Percentiles rank a stretch among this genome's conserved stretches.
phyloP scores from a whole-genome alignment of 2,329 filamentous ascomycete species.

The Dothiorella sarmentorum region DNA sequence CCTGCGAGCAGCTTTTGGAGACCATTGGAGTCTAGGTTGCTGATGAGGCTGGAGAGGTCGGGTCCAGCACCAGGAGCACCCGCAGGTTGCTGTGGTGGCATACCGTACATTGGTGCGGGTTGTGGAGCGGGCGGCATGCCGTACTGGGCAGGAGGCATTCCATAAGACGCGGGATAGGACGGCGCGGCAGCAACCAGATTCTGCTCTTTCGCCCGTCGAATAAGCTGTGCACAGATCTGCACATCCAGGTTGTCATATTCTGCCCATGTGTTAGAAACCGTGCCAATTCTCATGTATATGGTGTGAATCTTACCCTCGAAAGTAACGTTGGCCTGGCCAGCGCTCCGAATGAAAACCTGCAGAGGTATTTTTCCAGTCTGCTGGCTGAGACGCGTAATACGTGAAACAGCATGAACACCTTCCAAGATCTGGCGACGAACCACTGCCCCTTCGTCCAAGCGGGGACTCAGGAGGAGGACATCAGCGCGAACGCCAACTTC shows the following conservation, averaged over 20 bases:
- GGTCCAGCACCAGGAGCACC: slow-evolving; percentile 29
- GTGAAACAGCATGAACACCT: slow-evolving; percentile 77
- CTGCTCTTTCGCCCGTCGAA: slow-evolving; percentile 63
- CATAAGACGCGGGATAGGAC: slow-evolving; percentile 30
- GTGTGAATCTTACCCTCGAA: slow-evolving; percentile 60
- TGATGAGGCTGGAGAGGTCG: slow-evolving; percentile 63
- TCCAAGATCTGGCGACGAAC: slow-evolving; percentile 82
- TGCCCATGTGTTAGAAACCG: slow-evolving; percentile 30
- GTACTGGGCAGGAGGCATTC: slow-evolving; percentile 27
- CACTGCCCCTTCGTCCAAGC: slow-evolving; percentile 73
- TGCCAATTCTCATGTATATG: slow-evolving; percentile 10
- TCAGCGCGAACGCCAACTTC: slow-evolving; percentile 70
- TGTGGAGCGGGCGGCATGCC: slow-evolving; percentile 24
- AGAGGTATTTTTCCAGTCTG: slow-evolving; percentile 74
- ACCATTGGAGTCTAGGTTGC: slow-evolving; percentile 64
- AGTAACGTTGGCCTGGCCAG: slow-evolving; percentile 69
- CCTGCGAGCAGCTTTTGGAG: slow-evolving; percentile 65
- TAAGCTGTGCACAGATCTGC: slow-evolving; percentile 73
- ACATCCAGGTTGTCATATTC: slow-evolving; percentile 84
- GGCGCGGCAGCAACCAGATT: slow-evolving; percentile 30
- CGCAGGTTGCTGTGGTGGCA: slow-evolving; percentile 33
- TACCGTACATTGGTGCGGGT: slow-evolving; percentile 30
- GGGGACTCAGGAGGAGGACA: slow-evolving; percentile 73
- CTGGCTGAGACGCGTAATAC: slow-evolving; percentile 3
- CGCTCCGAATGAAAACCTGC: slow-evolving; percentile 79